Percentiles rank a stretch among this genome's conserved stretches.
phyloP scores from a whole-genome alignment of 2,329 filamentous ascomycete genomes.

The Verticillium tricorpus region DNA sequence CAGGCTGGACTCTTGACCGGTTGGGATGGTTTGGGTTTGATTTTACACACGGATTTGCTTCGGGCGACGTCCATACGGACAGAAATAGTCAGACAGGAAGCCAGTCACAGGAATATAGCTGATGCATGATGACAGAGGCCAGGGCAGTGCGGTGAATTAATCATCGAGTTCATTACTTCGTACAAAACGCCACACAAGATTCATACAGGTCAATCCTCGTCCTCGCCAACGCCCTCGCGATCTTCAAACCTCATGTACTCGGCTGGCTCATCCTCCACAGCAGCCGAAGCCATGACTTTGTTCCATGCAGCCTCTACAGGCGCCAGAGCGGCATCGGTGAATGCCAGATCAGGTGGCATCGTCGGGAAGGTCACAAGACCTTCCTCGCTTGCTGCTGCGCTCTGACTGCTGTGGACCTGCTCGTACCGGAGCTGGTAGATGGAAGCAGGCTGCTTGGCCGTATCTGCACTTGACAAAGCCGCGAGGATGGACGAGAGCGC shows the following conservation, averaged over 20 bases:
- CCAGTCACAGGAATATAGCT: neutral
- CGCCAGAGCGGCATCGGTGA: constrained; percentile 67
- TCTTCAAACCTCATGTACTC: constrained; percentile 78
- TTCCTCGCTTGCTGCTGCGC: constrained; percentile 28
- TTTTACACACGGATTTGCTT: neutral
- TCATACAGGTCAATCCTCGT: constrained; percentile 23
- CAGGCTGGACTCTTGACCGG: no score
- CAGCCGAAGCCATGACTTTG: constrained; percentile 49
- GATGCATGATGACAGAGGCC: neutral
- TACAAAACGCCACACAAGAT: constrained; percentile 30
- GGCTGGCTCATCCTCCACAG: constrained; percentile 30
- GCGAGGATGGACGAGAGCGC: constrained; percentile 38
- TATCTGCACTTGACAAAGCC: constrained; percentile 18
- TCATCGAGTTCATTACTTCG: constrained; percentile 14
- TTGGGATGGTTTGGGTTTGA: no score
- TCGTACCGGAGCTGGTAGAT: constrained; percentile 55
- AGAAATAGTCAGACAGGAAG: neutral
- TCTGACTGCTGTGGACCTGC: constrained; percentile 32
- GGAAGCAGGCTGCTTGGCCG: constrained; percentile 22
- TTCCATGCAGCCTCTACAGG: constrained; percentile 69
- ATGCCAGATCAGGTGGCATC: constrained; percentile 60
- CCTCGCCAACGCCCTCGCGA: constrained; percentile 56
- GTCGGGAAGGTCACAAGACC: constrained; percentile 52
- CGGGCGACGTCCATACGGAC: neutral
- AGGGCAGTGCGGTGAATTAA: neutral